A percentile compares a stretch with the other conserved stretches of the same genome.
Conservation (phyloP, 73 alveolate species). For the Paramecium sexaurelia region DNA sequence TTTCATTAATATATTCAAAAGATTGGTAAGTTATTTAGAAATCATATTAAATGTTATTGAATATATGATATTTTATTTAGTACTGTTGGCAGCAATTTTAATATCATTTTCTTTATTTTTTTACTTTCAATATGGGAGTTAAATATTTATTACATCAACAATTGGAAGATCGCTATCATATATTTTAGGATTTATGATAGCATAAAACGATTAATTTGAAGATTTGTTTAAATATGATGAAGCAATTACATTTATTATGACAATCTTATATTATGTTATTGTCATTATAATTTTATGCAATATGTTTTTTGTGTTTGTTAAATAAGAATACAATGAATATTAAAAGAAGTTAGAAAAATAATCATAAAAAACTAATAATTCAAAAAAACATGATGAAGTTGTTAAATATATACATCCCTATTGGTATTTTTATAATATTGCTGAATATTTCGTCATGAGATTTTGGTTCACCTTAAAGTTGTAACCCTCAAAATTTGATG, state of each 20-base stretch:
- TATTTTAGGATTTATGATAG: conserved; percentile 26
- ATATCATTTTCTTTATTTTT: conserved; percentile 17
- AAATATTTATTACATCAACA: neutral
- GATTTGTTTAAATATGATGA: neutral
- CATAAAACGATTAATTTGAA: conserved; percentile 2
- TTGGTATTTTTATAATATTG: conserved; percentile 18
- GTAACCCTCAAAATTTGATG: neutral
- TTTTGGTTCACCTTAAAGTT: conserved; percentile 37
- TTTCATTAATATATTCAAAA: neutral
- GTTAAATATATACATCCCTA: conserved; percentile 44
- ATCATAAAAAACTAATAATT: neutral
- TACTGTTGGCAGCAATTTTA: neutral
- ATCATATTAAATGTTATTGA: conserved; percentile 24
- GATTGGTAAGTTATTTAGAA: neutral
- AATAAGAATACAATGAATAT: conserved; percentile 29
- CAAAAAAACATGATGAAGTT: neutral
- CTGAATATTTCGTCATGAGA: conserved; percentile 7
- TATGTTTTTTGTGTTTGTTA: conserved; percentile 48
- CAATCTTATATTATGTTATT: neutral
- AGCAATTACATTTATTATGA: neutral
- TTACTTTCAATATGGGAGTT: conserved; percentile 30
- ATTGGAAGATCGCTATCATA: neutral
- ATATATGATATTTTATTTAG: conserved; percentile 28
- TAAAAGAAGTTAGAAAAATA: neutral
- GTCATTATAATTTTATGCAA: conserved; percentile 8